Base-by-base conservation (phyloP, 2,329 filamentous ascomycete genomes). In the Didymella arachidicola region DNA sequence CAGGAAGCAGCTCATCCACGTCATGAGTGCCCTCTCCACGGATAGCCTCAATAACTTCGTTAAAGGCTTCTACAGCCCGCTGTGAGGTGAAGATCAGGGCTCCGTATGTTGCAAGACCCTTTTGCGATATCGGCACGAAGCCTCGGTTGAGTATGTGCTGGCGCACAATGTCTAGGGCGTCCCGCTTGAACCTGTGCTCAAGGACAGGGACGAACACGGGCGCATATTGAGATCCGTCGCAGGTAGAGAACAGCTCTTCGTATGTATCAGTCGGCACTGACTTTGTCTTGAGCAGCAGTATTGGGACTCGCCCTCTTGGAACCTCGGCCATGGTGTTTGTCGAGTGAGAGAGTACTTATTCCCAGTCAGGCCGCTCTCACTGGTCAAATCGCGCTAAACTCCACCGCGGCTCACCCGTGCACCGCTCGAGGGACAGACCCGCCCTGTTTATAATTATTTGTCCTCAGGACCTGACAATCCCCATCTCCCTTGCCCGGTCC, bases 41-140 rank as follows among this genome's bases (percentile, higher is more conserved):
- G 25, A 85, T 79, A 30, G 86, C 83, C 14, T 83, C 78, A 0
- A 92, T 82, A 8, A 92, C 78, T 44, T 83, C 80, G 3, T 85
- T 79, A 69, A 95, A 92, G 0, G 89, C 90, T 73, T 95, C 92
- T 2, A 95, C 91, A 1, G 92, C 90, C 47, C 91, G 84, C 74
- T 95, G 92, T 7, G 90, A 93, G 1, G 91, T 95, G 72, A 95
- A 94, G 48, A 95, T 88, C 57, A 94, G 79, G n/a, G 90, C 91
- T 5, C 90, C 90, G 70, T 91, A 94, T 53, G 76, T 75, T 14
- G 69, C 70, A 7, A 68, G 58, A 19, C 63, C 59, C 5, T 62
- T 51, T 32, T 65, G 50, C 27, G 56, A 44, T 42, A 46, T 58
- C 30, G 64, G 61, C 14, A 69, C 71, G 59, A 83, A 79, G 26